Percentiles rank a stretch among this genome's conserved stretches.
phyloP scores from a whole-genome alignment of 331 rosid genomes.

The Quercus phellos region DNA sequence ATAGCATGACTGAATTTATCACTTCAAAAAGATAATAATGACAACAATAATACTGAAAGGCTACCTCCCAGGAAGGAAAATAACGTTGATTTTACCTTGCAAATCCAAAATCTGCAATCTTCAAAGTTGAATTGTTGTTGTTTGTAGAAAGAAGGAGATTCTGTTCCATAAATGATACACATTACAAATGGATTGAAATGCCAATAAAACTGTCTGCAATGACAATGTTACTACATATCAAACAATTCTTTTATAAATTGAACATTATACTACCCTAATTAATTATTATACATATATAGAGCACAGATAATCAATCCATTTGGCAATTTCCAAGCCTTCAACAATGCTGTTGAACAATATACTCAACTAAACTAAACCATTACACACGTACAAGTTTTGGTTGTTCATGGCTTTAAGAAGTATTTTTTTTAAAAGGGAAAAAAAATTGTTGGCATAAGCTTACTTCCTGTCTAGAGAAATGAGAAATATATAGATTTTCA shows the following conservation, averaged over 20 bases:
- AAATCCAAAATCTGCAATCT: slow-evolving; percentile 99
- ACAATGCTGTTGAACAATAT: neutral
- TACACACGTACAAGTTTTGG: neutral
- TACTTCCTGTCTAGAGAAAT: slow-evolving; percentile 9
- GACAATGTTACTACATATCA: slow-evolving; percentile 17
- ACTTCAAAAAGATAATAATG: too few species aligned
- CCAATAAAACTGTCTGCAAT: slow-evolving; percentile 32
- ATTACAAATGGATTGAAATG: slow-evolving; percentile 38
- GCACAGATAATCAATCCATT: neutral
- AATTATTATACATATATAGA: neutral
- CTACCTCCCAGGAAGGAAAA: neutral
- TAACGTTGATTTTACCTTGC: slow-evolving; percentile 58
- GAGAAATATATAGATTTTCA: slow-evolving; percentile 2
- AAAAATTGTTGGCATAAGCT: slow-evolving; percentile 11
- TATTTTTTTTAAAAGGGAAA: neutral
- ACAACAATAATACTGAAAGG: too few species aligned
- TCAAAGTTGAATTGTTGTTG: slow-evolving; percentile 66
- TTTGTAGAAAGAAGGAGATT: slow-evolving; percentile 84
- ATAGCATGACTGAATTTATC: too few species aligned
- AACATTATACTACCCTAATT: neutral
- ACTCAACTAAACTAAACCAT: neutral
- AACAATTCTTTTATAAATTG: slow-evolving; percentile 4
- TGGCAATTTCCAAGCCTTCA: slow-evolving; percentile 1
- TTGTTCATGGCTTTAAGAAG: neutral
- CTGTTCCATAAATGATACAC: slow-evolving; percentile 61